Percentiles rank a stretch among this genome's conserved stretches.
Evolutionary conservation across 176 grass and related monocot genomes (phyloP).

Genomic region (Oryza australiensis): DNA sequence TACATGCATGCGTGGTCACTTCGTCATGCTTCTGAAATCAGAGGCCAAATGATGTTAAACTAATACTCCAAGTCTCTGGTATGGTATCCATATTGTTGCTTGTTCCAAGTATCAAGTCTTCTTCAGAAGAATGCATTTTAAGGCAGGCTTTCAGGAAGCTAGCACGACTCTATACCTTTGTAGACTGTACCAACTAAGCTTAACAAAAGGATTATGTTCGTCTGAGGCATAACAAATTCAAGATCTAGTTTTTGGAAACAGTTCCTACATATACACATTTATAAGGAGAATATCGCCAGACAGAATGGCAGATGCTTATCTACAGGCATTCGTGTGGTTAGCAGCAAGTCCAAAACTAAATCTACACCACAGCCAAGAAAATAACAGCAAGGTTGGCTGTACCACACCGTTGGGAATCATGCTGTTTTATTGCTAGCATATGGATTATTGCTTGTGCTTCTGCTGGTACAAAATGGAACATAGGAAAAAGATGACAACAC

Average conservation of each 20-base stretch:
- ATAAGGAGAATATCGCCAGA: neutral
- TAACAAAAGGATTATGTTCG: neutral
- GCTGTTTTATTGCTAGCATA: neutral
- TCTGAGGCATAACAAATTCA: neutral
- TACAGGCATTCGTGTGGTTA: conserved; percentile 19
- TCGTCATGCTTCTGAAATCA: neutral
- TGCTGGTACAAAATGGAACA: neutral
- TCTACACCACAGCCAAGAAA: conserved; percentile 5
- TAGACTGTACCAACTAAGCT: too few species aligned
- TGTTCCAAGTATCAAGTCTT: neutral
- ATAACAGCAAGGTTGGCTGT: neutral
- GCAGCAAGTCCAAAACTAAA: neutral
- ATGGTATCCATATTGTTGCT: neutral
- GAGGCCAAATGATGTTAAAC: neutral
- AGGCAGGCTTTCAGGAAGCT: neutral
- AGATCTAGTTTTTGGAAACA: neutral
- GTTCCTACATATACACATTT: neutral
- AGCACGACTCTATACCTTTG: too few species aligned
- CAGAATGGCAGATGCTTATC: conserved; percentile 2
- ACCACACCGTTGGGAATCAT: neutral
- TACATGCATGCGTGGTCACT: neutral
- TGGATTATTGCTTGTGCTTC: conserved; percentile 41
- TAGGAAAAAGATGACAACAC: neutral
- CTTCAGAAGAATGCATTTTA: neutral
- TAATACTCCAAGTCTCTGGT: neutral